Base-by-base conservation (phyloP, 2,329 filamentous ascomycete species). In the Sclerotinia glacialis region DNA sequence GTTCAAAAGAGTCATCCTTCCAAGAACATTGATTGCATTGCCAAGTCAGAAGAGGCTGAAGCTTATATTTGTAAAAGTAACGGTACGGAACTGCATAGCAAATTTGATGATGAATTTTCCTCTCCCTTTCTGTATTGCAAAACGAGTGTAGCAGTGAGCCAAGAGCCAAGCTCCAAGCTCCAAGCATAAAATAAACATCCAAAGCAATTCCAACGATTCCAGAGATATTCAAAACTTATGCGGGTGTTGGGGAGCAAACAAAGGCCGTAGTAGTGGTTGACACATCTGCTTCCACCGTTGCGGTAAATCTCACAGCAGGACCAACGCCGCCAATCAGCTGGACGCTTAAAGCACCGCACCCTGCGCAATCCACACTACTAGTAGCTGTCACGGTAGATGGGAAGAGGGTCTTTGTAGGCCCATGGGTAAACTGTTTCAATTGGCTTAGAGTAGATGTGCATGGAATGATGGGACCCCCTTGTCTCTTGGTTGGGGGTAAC, bases 341-440 rank as follows among this genome's bases (percentile, higher is more conserved):
- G 2, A 66, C 42, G 12, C 34, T 63, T 21, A 66, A 50, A 54
- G 34, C 44, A 9, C 28, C 52, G 26, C 65, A 66, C 3, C 65
- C 65, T 12, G 47, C 65, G 55, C 65, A 66, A 21, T 66, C 59
- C 37, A 66, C 31, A 18, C 49, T 54, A 28, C 34, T 55, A 16
- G 65, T 66, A 2, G 23, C 28, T 42, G 65, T 66, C 12, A 47
- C 23, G 12, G 68, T 55, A 21, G 34, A 37, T 37, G 37, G 65
- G 18, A 55, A 49, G 12, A 60, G 23, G 2, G 53, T 64, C 54
- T 42, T 47, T 26, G 59, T 69, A 49, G 60, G 55, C 11, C 49
- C 65, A 31, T 28, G 49, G 18, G 18, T 26, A 42, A 64, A 55
- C 18, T 49, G 46, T 14, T 46, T 49, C 1, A 64, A 31, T 5